Evolutionary conservation across 2,329 filamentous ascomycete genomes (phyloP).

Genomic region (Sarocladiaceae sp.): DNA sequence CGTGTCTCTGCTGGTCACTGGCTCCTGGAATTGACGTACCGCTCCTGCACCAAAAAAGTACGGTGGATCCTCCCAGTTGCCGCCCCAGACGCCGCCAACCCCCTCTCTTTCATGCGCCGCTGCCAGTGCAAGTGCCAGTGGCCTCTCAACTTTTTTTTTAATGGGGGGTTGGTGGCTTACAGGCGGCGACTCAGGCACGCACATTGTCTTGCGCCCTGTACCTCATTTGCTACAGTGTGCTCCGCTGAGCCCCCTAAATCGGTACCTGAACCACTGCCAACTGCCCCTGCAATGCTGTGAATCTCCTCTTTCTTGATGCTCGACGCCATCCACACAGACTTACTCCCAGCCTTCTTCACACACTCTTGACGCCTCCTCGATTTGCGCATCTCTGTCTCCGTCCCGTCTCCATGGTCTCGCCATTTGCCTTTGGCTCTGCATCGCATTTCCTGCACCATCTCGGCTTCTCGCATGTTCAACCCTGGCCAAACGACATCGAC

Average conservation of each 20-base stretch:
- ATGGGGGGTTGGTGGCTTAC: neutral
- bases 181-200: no score
- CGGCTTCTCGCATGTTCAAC: no score
- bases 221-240: no score
- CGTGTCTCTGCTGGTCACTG: neutral
- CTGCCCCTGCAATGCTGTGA: no score
- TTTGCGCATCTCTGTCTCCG: neutral
- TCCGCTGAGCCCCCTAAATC: no score
- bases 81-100: slow-evolving; percentile 4
- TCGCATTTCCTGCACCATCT: slow-evolving; percentile 1
- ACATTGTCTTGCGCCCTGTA: no score
- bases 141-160: slow-evolving; percentile 7
- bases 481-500: no score
- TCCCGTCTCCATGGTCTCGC: no score
- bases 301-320: slow-evolving; percentile 1
- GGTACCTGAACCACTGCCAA: no score
- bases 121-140: neutral
- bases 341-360: slow-evolving; percentile 9
- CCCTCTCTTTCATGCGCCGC: neutral
- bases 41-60: no score
- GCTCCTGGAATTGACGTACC: no score
- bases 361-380: slow-evolving; percentile 1
- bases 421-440: slow-evolving; percentile 2
- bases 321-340: slow-evolving; percentile 6
- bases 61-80: no score